Conservation (phyloP, 169 alveolate species). For the Plasmodium inui region DNA sequence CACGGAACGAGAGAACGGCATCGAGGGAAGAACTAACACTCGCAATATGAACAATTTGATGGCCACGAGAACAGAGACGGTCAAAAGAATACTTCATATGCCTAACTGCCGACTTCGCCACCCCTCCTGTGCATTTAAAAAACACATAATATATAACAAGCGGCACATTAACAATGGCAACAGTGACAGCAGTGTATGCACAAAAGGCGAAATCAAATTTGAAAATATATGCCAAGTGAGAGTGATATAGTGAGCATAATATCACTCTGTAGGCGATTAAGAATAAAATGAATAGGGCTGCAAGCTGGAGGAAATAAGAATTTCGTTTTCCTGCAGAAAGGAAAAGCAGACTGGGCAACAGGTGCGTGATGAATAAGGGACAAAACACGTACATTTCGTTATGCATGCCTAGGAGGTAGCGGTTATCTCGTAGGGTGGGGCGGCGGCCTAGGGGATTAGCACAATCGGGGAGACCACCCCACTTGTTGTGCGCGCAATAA, state of each 20-base stretch:
- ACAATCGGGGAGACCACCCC: background rate
- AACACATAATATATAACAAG: constrained; percentile 7
- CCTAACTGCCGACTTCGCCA: background rate
- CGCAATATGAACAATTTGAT: constrained; percentile 35
- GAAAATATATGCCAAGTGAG: background rate
- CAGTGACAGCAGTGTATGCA: background rate
- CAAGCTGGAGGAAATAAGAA: background rate
- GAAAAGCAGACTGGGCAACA: constrained; percentile 17
- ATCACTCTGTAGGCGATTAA: background rate
- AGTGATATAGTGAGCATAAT: background rate
- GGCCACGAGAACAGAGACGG: background rate
- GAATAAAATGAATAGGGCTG: background rate
- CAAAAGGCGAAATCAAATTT: background rate
- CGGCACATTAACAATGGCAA: constrained; percentile 14
- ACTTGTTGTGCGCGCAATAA: background rate
- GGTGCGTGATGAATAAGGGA: constrained; percentile 26
- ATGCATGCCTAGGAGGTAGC: background rate
- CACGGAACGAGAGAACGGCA: background rate
- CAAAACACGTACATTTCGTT: constrained; percentile 30
- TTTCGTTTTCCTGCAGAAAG: background rate
- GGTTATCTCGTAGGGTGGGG: background rate
- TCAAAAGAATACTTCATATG: constrained; percentile 15
- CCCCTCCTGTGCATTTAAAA: background rate
- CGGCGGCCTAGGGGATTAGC: background rate
- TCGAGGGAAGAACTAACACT: constrained; percentile 20